Conservation (phyloP, 345 rosid genomes). For the Microthlaspi erraticum region DNA sequence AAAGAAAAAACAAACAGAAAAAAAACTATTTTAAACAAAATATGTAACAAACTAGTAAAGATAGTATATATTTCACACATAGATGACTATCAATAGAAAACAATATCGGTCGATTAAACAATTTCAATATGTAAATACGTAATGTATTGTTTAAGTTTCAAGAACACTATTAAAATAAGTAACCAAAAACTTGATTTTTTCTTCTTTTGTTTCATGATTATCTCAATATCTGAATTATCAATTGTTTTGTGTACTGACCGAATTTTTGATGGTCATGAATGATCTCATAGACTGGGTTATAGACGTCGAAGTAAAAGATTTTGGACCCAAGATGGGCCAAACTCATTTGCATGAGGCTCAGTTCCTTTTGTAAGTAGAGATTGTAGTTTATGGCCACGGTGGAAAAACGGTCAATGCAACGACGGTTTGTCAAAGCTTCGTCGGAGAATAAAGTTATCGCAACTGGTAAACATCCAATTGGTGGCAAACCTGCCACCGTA, state of each 20-base stretch:
- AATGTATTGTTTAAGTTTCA: too few relatives aligned
- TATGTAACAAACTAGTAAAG: too few relatives aligned
- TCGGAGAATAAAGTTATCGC: conserved; percentile 64
- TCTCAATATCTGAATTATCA: not conserved
- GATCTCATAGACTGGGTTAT: conserved; percentile 53
- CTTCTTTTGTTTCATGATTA: not conserved
- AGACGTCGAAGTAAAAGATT: conserved; percentile 52
- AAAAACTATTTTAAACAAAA: too few relatives aligned
- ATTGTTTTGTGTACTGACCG: conserved; percentile 45
- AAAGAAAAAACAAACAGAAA: too few relatives aligned
- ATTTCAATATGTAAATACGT: too few relatives aligned
- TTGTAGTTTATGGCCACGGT: conserved; percentile 58
- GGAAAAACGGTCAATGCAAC: conserved; percentile 58
- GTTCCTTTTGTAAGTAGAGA: conserved; percentile 52
- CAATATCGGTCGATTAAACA: too few relatives aligned
- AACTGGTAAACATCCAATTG: conserved; percentile 82
- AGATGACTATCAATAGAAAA: too few relatives aligned
- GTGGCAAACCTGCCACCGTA: conserved; percentile 56
- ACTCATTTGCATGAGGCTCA: conserved; percentile 46
- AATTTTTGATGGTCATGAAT: conserved; percentile 47
- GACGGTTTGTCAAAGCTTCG: conserved; percentile 48
- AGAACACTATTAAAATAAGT: too few relatives aligned
- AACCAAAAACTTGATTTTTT: too few relatives aligned
- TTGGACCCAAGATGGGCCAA: conserved; percentile 48
- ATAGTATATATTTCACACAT: too few relatives aligned